Percentiles rank a stretch among this genome's conserved stretches.
Evolutionary conservation across 352 stramenopile species (phyloP).

Genomic region (Saprolegnia parasitica): DNA sequence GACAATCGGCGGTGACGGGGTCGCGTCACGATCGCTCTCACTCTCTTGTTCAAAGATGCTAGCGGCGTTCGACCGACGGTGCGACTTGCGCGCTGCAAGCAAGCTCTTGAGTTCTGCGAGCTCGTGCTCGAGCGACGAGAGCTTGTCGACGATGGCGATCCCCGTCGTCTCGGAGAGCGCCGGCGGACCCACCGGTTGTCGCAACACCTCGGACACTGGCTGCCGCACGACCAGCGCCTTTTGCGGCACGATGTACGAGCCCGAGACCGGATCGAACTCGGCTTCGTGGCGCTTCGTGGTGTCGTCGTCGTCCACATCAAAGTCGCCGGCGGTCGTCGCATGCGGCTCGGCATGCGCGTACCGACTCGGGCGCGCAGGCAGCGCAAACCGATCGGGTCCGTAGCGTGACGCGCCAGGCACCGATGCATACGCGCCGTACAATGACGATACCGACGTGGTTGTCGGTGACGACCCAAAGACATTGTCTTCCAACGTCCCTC

Average conservation of each 20-base stretch:
- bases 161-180: background rate
- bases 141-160: conserved; percentile 10
- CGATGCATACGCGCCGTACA: background rate
- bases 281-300: background rate
- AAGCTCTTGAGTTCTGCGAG: conserved; percentile 17
- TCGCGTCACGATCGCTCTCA: background rate
- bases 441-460: background rate
- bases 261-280: conserved; percentile 18
- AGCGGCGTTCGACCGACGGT: background rate
- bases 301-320: conserved; percentile 2
- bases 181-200: background rate
- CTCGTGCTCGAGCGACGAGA: conserved; percentile 8
- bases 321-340: background rate
- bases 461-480: background rate
- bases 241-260: conserved; percentile 8
- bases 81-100: background rate
- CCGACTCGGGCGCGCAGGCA: background rate
- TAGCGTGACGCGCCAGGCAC: background rate
- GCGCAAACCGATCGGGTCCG: conserved; percentile 5
- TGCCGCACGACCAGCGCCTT: background rate
- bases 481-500: background rate
- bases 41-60: conserved; percentile 20
- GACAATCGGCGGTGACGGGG: background rate
- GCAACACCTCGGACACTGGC: too few relatives aligned
- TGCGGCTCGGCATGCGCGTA: background rate